phyloP scores from a whole-genome alignment of 768 basidiomycete genomes.

The Hysterangium stoloniferum region DNA sequence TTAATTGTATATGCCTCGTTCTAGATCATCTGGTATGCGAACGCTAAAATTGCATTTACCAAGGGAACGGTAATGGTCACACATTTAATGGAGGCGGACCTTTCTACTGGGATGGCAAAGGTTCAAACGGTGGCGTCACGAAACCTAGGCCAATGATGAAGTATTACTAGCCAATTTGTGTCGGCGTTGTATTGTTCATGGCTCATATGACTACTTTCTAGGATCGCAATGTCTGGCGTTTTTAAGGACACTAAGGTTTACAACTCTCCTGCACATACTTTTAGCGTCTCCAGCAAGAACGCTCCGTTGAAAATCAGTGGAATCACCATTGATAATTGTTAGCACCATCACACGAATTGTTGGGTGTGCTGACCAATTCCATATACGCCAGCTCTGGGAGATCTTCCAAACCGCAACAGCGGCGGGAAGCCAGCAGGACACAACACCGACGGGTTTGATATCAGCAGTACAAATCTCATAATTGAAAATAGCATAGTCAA shows the following conservation, averaged over 20 bases:
- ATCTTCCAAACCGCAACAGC: slow-evolving; percentile 44
- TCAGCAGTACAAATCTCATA: slow-evolving; percentile 14
- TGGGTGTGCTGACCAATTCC: too few relatives aligned
- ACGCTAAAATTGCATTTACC: not conserved
- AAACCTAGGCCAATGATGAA: slow-evolving; percentile 37
- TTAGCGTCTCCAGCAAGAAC: slow-evolving; percentile 24
- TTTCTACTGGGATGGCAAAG: slow-evolving; percentile 32
- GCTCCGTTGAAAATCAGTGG: slow-evolving; percentile 35
- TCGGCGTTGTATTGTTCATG: not conserved
- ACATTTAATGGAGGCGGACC: slow-evolving; percentile 36
- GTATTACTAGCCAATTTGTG: not conserved
- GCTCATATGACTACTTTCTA: not conserved
- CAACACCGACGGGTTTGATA: slow-evolving; percentile 22
- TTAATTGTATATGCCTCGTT: slow-evolving; percentile 36
- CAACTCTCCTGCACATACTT: slow-evolving; percentile 33
- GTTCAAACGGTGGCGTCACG: slow-evolving; percentile 19
- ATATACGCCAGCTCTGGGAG: slow-evolving; percentile 48
- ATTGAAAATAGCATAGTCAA: slow-evolving; percentile 14
- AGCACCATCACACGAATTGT: too few relatives aligned
- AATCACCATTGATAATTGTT: slow-evolving; percentile 51
- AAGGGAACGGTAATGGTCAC: slow-evolving; percentile 33
- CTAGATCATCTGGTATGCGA: too few relatives aligned
- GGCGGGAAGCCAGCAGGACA: slow-evolving; percentile 39
- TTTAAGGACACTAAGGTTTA: slow-evolving; percentile 30
- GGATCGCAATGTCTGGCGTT: slow-evolving; percentile 32